Evolutionary conservation across 305 asterid genomes (phyloP).

Genomic region (Solanum hybrid): DNA sequence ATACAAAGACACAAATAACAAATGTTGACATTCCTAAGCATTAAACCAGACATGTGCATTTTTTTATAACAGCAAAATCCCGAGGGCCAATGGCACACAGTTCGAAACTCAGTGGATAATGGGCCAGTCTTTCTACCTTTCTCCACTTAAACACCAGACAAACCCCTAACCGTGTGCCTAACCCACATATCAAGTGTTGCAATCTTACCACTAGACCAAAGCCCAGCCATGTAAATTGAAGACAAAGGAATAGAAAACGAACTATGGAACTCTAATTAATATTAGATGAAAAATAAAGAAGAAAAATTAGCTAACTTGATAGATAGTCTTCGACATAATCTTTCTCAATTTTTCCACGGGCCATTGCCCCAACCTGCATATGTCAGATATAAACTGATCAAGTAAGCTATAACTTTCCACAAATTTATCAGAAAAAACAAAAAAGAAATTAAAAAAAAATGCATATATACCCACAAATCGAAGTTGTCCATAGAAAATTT

Average conservation of each 20-base stretch:
- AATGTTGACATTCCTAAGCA: neutral
- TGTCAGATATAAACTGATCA: neutral
- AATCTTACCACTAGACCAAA: neutral
- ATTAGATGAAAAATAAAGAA: neutral
- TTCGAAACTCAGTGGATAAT: neutral
- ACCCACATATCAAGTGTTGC: neutral
- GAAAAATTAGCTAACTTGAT: slow-evolving; percentile 43
- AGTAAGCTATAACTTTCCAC: neutral
- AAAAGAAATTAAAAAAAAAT: no score
- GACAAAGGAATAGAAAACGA: neutral
- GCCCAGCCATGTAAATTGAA: neutral
- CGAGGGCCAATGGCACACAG: neutral
- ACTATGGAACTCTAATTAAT: neutral
- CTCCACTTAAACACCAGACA: neutral
- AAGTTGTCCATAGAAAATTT: neutral
- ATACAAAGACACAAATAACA: neutral
- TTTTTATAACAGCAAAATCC: neutral
- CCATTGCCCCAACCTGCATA: slow-evolving; percentile 82
- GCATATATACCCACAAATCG: neutral
- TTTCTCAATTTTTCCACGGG: slow-evolving; percentile 74
- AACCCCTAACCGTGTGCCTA: neutral
- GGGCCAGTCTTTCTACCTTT: neutral
- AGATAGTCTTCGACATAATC: slow-evolving; percentile 65
- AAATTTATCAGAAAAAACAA: no score
- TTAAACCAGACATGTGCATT: neutral